Evolutionary conservation across 306 rosid genomes (phyloP).

Genomic region (Cucumis hystrix): DNA sequence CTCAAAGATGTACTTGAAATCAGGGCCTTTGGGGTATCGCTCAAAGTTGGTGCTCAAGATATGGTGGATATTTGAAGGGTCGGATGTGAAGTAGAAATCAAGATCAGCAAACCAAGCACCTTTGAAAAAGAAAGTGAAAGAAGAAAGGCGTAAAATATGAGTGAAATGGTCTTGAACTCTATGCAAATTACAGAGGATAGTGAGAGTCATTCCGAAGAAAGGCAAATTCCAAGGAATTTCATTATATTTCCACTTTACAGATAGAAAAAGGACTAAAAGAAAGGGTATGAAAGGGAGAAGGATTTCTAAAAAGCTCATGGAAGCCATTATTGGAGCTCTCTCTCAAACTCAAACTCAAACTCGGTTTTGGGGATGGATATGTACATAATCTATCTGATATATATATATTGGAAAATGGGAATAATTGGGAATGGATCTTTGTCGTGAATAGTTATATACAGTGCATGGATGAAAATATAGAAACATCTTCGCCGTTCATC

Average conservation of each 20-base stretch:
- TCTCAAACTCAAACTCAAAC: not conserved
- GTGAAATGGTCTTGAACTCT: slow-evolving; percentile 6
- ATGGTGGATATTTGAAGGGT: slow-evolving; percentile 28
- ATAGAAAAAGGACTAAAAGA: not conserved
- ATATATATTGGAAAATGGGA: too few species aligned
- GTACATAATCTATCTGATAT: too few species aligned
- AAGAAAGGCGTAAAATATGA: not conserved
- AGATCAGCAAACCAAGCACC: slow-evolving; percentile 27
- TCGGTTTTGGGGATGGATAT: not conserved
- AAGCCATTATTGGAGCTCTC: not conserved
- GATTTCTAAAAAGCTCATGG: not conserved
- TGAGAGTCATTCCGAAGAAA: slow-evolving; percentile 29
- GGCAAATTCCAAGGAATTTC: slow-evolving; percentile 18
- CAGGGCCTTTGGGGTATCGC: slow-evolving; percentile 16
- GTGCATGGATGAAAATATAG: too few species aligned
- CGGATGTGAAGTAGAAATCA: slow-evolving; percentile 11
- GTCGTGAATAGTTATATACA: too few species aligned
- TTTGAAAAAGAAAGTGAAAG: slow-evolving; percentile 10
- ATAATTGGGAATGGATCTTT: too few species aligned
- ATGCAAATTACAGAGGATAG: not conserved
- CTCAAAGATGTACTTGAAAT: slow-evolving; percentile 18
- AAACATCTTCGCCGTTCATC: too few species aligned
- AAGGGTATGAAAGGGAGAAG: not conserved
- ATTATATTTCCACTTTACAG: not conserved
- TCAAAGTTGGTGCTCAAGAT: slow-evolving; percentile 10